Percentiles rank a stretch among this genome's conserved stretches.
Evolutionary conservation across 164 flowering plant species (phyloP).

Genomic region (Chimonanthus praecox): DNA sequence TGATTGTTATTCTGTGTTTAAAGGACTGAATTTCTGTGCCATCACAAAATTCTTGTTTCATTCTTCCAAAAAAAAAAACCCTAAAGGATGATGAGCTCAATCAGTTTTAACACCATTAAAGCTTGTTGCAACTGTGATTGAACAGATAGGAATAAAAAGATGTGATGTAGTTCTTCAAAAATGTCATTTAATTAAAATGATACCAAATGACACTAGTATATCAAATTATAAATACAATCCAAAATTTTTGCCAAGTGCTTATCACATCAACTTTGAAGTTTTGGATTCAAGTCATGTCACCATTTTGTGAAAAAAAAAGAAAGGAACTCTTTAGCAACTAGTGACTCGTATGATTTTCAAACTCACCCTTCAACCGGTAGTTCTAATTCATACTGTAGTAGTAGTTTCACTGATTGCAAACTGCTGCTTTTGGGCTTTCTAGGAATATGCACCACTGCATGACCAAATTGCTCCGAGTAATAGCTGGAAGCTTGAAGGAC

Average conservation of each 20-base stretch:
- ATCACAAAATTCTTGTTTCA: no score
- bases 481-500: slow-evolving; percentile 9
- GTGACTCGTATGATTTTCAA: not conserved
- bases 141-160: no score
- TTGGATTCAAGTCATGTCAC: not conserved
- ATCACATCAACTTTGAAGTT: not conserved
- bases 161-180: no score
- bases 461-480: slow-evolving; percentile 9
- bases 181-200: no score
- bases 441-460: slow-evolving; percentile 14
- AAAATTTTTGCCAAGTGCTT: not conserved
- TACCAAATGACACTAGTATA: no score
- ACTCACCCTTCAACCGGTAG: not conserved
- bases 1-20: no score
- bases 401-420: not conserved
- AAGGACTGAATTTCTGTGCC: no score
- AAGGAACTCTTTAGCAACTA: not conserved
- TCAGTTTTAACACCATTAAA: no score
- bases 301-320: no score
- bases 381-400: not conserved
- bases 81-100: no score
- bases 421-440: not conserved
- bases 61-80: no score
- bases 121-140: no score
- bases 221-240: not conserved